Conservation (phyloP, 140 eudicot genomes). For the Cichorium intybus region DNA sequence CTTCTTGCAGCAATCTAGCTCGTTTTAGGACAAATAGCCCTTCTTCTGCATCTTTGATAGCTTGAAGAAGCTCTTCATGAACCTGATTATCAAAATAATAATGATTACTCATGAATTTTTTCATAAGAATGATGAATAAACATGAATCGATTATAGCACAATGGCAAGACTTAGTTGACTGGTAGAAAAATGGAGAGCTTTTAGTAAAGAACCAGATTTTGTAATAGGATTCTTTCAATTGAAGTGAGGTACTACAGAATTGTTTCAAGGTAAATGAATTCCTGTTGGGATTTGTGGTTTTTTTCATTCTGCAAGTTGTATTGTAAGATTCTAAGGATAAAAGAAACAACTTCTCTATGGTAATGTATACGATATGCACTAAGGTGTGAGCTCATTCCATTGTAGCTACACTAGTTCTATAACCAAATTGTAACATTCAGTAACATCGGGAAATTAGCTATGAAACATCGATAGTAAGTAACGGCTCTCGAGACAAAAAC, state of each 20-base stretch:
- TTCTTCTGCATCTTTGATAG: constrained; percentile 89
- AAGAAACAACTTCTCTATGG: neutral
- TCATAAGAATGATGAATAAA: neutral
- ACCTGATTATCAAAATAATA: constrained; percentile 33
- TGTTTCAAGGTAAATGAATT: too few relatives aligned
- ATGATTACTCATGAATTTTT: neutral
- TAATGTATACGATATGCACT: neutral
- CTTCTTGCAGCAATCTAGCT: constrained; percentile 77
- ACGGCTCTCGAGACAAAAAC: neutral
- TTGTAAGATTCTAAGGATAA: neutral
- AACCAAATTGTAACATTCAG: neutral
- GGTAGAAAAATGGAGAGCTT: constrained; percentile 2
- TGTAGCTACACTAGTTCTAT: neutral
- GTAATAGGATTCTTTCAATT: too few relatives aligned
- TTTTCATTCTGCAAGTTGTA: neutral
- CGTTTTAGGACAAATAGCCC: constrained; percentile 83
- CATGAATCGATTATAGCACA: neutral
- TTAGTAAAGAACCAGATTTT: too few relatives aligned
- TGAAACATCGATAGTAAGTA: neutral
- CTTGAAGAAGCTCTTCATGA: constrained; percentile 79
- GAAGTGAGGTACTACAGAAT: neutral
- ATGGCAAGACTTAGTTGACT: neutral
- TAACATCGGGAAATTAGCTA: neutral
- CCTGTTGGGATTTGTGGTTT: neutral
- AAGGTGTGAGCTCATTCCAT: constrained; percentile 1